phyloP scores from a whole-genome alignment of 75 land plant species.

The Picea sitchensis region DNA sequence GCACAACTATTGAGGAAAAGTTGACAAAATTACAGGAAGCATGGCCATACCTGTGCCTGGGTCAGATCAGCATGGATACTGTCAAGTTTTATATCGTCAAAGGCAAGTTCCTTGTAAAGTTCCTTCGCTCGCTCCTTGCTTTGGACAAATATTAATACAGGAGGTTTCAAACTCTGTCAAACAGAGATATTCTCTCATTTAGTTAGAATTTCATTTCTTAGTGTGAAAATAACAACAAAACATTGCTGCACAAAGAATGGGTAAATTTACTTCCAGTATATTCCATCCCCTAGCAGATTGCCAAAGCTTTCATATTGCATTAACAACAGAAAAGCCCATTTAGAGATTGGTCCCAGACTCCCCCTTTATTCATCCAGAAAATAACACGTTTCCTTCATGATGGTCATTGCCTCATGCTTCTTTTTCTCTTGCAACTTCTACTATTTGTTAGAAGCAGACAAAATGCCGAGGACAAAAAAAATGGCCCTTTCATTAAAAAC shows the following conservation, averaged over 20 bases:
- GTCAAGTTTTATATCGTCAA: slow-evolving; percentile 67
- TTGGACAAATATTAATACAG: slow-evolving; percentile 87
- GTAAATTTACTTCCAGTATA: no score
- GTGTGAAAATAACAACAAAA: slow-evolving; percentile 2
- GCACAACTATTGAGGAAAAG: not conserved
- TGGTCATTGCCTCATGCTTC: no score
- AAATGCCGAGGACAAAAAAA: no score
- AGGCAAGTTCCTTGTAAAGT: slow-evolving; percentile 69
- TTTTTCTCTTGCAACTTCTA: no score
- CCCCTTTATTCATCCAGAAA: no score
- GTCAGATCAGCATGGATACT: slow-evolving; percentile 90
- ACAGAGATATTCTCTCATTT: not conserved
- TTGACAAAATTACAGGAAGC: not conserved
- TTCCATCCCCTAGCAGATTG: no score
- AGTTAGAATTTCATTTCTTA: not conserved
- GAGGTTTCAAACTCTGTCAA: slow-evolving; percentile 72
- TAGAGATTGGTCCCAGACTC: no score
- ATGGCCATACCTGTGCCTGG: slow-evolving; percentile 56
- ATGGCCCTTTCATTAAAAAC: not conserved
- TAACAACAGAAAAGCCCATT: no score
- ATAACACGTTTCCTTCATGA: no score
- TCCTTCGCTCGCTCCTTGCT: slow-evolving; percentile 94
- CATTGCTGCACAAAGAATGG: not conserved
- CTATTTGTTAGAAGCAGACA: no score
- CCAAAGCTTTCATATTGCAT: no score